Percentiles rank a stretch among this genome's conserved stretches.
phyloP scores from a whole-genome alignment of 1,284 basidiomycete species.

The Tilletiaria anomala region DNA sequence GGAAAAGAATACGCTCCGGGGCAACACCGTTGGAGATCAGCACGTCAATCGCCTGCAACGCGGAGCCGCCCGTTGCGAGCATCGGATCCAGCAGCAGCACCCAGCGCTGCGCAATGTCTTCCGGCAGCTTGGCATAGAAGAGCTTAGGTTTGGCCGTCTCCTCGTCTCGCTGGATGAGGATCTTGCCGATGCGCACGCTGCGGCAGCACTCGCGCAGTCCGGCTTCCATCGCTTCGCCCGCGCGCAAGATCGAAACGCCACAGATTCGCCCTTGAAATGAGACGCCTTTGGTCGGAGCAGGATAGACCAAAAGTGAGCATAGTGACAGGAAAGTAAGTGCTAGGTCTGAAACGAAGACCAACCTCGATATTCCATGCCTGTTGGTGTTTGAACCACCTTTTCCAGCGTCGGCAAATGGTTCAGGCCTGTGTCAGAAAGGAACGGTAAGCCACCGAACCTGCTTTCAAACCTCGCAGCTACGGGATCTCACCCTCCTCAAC shows the following conservation, averaged over 20 bases:
- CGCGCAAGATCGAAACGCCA: conserved; percentile 38
- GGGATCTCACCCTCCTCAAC: no score
- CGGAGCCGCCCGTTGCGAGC: conserved; percentile 90
- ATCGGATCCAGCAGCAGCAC: conserved; percentile 92
- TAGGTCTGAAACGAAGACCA: no score
- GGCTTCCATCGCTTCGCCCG: conserved; percentile 43
- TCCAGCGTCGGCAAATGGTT: conserved; percentile 64
- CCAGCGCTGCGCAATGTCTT: conserved; percentile 79
- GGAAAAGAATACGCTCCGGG: conserved; percentile 75
- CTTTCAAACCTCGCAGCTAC: no score
- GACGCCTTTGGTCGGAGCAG: no score
- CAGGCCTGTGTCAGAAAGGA: no score
- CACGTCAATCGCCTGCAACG: conserved; percentile 92
- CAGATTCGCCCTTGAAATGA: conserved; percentile 33
- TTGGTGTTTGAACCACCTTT: conserved; percentile 28
- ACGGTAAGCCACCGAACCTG: no score
- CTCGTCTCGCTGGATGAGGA: conserved; percentile 42
- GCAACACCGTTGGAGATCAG: conserved; percentile 71
- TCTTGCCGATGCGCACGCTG: conserved; percentile 29
- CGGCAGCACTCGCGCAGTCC: conserved; percentile 81
- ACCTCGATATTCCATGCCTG: conserved; percentile 63
- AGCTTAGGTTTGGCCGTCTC: conserved; percentile 35
- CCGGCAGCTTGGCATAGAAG: conserved; percentile 62
- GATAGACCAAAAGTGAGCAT: no score
- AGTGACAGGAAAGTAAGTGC: no score